phyloP scores from a whole-genome alignment of 2,329 filamentous ascomycete genomes.

The Coniochaeta sp. region DNA sequence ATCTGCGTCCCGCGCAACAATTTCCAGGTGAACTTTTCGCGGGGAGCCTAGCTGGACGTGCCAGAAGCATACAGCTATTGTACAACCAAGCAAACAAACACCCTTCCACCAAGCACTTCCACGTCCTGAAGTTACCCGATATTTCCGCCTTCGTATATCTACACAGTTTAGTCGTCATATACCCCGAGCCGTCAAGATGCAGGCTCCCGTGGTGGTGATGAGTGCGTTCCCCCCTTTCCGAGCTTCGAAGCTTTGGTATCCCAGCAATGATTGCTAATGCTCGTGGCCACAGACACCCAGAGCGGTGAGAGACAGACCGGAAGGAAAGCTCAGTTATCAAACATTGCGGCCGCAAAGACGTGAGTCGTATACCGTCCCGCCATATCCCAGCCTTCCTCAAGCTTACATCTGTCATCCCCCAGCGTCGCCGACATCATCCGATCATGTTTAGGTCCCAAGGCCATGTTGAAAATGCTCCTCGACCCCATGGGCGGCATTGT shows the following conservation, averaged over 20 bases:
- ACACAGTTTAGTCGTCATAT: background rate
- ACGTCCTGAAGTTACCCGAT: too few species aligned
- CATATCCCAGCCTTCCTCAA: conserved; percentile 6
- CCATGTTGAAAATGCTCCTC: conserved; percentile 99
- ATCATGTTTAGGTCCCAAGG: conserved; percentile 98
- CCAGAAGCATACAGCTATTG: background rate
- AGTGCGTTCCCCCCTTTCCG: conserved; percentile 33
- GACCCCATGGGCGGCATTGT: conserved; percentile 99
- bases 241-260: conserved; percentile 4
- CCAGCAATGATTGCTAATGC: conserved; percentile 10
- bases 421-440: conserved; percentile 98
- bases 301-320: conserved; percentile 90
- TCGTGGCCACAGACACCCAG: conserved; percentile 61
- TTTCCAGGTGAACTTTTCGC: conserved; percentile 6
- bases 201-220: conserved; percentile 54
- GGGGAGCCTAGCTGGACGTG: conserved; percentile 1
- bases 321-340: conserved; percentile 93
- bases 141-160: background rate
- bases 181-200: conserved; percentile 31
- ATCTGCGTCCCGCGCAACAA: conserved; percentile 2
- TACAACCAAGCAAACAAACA: background rate
- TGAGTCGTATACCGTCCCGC: conserved; percentile 28
- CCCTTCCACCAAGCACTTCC: background rate
- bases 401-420: conserved; percentile 18
- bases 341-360: conserved; percentile 98